Evolutionary conservation across 768 basidiomycete species (phyloP).

Genomic region (Guyanaporus albipodus): DNA sequence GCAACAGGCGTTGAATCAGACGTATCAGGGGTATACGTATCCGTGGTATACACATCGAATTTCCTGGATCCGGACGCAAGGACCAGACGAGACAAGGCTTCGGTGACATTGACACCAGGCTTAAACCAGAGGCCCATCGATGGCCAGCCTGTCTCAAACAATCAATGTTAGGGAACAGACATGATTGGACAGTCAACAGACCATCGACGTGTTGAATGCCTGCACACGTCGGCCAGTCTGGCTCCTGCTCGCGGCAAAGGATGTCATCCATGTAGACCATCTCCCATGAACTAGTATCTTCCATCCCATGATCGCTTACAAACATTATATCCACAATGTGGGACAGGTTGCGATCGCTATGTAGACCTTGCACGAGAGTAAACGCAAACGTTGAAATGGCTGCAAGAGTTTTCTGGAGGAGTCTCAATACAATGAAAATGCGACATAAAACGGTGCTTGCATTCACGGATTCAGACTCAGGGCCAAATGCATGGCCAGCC

Average conservation of each 20-base stretch:
- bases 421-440: constrained; percentile 1
- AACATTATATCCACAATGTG: constrained; percentile 83
- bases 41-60: constrained; percentile 52
- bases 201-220: constrained; percentile 9
- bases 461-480: constrained; percentile 62
- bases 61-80: constrained; percentile 45
- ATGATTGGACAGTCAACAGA: constrained; percentile 1
- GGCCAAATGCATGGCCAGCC: constrained; percentile 69
- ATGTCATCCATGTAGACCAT: constrained; percentile 68
- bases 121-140: constrained; percentile 78
- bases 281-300: constrained; percentile 72
- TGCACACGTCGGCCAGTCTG: constrained; percentile 14
- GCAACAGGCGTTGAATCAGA: neutral
- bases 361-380: constrained; percentile 40
- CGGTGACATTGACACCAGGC: constrained; percentile 47
- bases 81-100: constrained; percentile 50
- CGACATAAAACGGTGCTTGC: constrained; percentile 35
- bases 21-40: constrained; percentile 6
- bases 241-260: constrained; percentile 10
- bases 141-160: constrained; percentile 69
- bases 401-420: constrained; percentile 52
- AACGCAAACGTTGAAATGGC: constrained; percentile 68
- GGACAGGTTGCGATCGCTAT: constrained; percentile 65
- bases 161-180: neutral
- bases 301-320: constrained; percentile 86